Conservation (phyloP, 2,329 filamentous ascomycete genomes). For the Chrysoporthe deuterocubensis region DNA sequence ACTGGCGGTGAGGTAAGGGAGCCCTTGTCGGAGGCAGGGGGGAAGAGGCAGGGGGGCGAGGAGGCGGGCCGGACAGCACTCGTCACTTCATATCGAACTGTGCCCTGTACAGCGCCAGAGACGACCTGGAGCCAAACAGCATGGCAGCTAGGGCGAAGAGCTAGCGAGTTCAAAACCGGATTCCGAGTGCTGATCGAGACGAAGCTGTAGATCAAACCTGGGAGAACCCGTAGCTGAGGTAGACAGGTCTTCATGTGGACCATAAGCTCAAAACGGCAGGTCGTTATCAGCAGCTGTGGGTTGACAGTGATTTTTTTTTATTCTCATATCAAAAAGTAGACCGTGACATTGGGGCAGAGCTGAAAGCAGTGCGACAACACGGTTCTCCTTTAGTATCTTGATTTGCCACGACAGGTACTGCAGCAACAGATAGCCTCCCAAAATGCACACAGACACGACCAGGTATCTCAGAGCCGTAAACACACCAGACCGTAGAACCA, state of each 20-base stretch:
- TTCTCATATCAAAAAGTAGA: not conserved
- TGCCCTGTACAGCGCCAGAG: too few species aligned
- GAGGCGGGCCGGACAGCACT: not conserved
- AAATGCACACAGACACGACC: not conserved
- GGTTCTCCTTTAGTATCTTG: constrained; percentile 13
- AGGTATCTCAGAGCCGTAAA: constrained; percentile 4
- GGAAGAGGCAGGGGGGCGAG: not conserved
- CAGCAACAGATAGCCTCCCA: constrained; percentile 11
- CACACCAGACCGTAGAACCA: constrained; percentile 6
- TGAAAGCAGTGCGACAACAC: not conserved
- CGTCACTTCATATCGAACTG: not conserved
- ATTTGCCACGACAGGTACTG: not conserved
- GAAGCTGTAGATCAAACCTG: not conserved
- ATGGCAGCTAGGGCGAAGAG: too few species aligned
- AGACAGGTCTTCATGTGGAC: not conserved
- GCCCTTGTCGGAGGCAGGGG: not conserved
- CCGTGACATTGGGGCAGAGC: not conserved
- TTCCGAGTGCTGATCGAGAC: not conserved
- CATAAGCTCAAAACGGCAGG: not conserved
- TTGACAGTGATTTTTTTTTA: not conserved
- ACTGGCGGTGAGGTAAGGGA: not conserved
- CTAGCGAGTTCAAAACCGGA: not conserved
- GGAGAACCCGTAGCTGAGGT: not conserved
- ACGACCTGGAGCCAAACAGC: too few species aligned
- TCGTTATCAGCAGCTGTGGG: not conserved